Evolutionary conservation across 805 yeast species (phyloP).

Genomic region (Teunomyces cretensis): DNA sequence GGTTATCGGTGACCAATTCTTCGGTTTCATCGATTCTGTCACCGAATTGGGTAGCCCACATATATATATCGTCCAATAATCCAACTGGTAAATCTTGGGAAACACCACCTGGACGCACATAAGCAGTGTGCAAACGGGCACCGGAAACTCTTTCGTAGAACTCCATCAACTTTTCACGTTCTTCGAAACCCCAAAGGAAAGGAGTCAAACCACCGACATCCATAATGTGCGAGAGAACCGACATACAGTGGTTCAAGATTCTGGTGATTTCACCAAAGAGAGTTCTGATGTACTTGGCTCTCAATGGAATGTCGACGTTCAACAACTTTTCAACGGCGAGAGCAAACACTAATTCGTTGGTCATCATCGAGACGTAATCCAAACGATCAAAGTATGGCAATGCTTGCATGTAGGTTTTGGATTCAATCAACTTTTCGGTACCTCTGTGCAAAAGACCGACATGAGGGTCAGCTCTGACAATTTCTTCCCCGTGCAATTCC

Average conservation of each 20-base stretch:
- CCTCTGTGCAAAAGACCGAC: slow-evolving; percentile 87
- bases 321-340: slow-evolving; percentile 82
- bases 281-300: slow-evolving; percentile 83
- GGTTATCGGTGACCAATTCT: slow-evolving; percentile 84
- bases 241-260: slow-evolving; percentile 80
- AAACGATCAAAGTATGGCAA: slow-evolving; percentile 85
- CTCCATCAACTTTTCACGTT: slow-evolving; percentile 90
- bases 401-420: slow-evolving; percentile 85
- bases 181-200: slow-evolving; percentile 92
- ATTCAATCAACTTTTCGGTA: slow-evolving; percentile 83
- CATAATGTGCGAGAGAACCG: slow-evolving; percentile 85
- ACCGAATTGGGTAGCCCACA: slow-evolving; percentile 96
- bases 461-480: slow-evolving; percentile 84
- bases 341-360: slow-evolving; percentile 82
- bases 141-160: slow-evolving; percentile 89
- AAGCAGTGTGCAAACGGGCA: slow-evolving; percentile 86
- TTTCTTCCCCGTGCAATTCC: slow-evolving; percentile 87
- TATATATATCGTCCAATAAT: slow-evolving; percentile 82
- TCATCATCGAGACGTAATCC: slow-evolving; percentile 87
- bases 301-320: slow-evolving; percentile 79
- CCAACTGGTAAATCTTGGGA: slow-evolving; percentile 86
- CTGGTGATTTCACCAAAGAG: slow-evolving; percentile 86
- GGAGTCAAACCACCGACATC: slow-evolving; percentile 94
- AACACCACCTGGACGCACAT: slow-evolving; percentile 91
- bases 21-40: slow-evolving; percentile 90